Evolutionary conservation across 2,329 filamentous ascomycete species (phyloP).

Genomic region (Colletotrichum liriopes): DNA sequence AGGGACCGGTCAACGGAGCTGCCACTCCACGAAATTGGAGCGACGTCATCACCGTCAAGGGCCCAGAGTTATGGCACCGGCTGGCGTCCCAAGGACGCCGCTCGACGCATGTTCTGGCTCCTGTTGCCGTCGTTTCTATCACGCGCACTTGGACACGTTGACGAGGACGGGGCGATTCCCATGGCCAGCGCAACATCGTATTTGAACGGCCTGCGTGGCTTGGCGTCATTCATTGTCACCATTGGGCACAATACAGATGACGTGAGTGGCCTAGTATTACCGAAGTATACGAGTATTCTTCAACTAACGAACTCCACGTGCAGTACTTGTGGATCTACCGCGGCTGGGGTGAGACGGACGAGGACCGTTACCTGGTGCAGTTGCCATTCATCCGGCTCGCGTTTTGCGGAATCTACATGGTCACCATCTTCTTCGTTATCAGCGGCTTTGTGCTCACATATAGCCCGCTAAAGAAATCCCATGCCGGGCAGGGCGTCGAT

Average conservation of each 20-base stretch:
- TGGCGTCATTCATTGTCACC: slow-evolving; percentile 69
- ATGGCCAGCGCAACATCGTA: slow-evolving; percentile 60
- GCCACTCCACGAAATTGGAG: neutral
- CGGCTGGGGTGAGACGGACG: slow-evolving; percentile 22
- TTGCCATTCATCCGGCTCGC: slow-evolving; percentile 49
- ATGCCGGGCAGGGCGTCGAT: slow-evolving; percentile 37
- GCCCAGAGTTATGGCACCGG: neutral
- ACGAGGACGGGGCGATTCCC: neutral
- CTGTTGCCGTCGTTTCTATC: slow-evolving; percentile 27
- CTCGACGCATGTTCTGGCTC: neutral
- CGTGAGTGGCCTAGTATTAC: slow-evolving; percentile 11
- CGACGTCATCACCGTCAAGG: neutral
- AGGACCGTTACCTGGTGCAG: slow-evolving; percentile 43
- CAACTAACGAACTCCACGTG: slow-evolving; percentile 49
- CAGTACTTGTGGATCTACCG: slow-evolving; percentile 19
- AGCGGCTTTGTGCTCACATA: slow-evolving; percentile 55
- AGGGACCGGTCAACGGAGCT: neutral
- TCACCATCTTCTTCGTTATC: slow-evolving; percentile 56
- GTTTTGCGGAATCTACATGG: slow-evolving; percentile 49
- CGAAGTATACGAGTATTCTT: neutral
- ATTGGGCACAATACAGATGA: slow-evolving; percentile 64
- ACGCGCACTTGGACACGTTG: neutral
- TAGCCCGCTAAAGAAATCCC: slow-evolving; percentile 48
- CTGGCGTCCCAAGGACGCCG: neutral
- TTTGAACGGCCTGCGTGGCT: slow-evolving; percentile 71